Conservation (phyloP, 2,329 filamentous ascomycete genomes). For the Cladosporium sp. region DNA sequence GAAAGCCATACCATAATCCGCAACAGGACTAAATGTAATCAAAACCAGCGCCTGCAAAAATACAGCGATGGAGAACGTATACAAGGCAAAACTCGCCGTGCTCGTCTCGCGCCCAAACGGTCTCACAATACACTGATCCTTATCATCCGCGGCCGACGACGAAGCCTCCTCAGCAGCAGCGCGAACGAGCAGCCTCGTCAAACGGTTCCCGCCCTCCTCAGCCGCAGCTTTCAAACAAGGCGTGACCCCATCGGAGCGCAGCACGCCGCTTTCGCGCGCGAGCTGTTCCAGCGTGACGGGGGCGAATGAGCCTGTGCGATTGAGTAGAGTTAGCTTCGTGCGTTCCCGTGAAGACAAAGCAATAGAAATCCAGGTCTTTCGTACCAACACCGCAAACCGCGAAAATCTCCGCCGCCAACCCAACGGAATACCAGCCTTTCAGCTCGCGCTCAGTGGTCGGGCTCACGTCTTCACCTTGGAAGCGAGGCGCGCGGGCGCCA, state of each 20-base stretch:
- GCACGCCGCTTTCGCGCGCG: slow-evolving; percentile 80
- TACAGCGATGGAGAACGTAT: slow-evolving; percentile 87
- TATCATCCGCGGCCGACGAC: too few relatives aligned
- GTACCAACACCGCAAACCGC: slow-evolving; percentile 79
- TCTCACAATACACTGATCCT: slow-evolving; percentile 71
- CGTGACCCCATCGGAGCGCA: slow-evolving; percentile 68
- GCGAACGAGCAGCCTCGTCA: slow-evolving; percentile 10
- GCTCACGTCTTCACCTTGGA: slow-evolving; percentile 24
- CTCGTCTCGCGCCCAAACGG: slow-evolving; percentile 78
- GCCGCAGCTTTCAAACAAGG: slow-evolving; percentile 53
- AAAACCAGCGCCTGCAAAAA: slow-evolving; percentile 81
- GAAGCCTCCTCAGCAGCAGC: slow-evolving; percentile 21
- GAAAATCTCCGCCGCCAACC: slow-evolving; percentile 87
- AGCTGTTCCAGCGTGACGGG: slow-evolving; percentile 89
- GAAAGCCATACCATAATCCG: slow-evolving; percentile 70
- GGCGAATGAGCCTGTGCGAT: slow-evolving; percentile 71
- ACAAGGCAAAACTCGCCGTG: slow-evolving; percentile 92
- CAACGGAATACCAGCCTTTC: slow-evolving; percentile 26
- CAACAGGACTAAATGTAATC: slow-evolving; percentile 87
- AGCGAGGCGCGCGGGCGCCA: slow-evolving; percentile 17
- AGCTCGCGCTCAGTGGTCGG: slow-evolving; percentile 25
- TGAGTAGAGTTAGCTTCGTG: too few relatives aligned
- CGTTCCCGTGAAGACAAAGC: too few relatives aligned
- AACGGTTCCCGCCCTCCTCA: slow-evolving; percentile 19
- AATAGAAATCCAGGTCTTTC: too few relatives aligned